phyloP scores from a whole-genome alignment of 83 land plant species.

The Thuja plicata region DNA sequence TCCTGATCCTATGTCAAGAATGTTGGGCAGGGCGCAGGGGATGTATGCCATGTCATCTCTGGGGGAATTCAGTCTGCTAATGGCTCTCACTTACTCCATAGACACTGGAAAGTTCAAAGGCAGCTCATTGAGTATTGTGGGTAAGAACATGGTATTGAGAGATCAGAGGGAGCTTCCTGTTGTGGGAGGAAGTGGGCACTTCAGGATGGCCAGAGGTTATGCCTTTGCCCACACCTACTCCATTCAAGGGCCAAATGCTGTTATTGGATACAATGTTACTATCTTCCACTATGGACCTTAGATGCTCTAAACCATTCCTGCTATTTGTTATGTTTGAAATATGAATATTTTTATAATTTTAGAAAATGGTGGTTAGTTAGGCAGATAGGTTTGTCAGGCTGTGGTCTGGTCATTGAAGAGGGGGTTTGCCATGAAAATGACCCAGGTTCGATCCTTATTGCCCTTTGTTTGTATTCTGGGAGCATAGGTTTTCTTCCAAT shows the following conservation, averaged over 20 bases:
- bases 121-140: conserved; percentile 22
- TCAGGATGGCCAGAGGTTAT: conserved; percentile 26
- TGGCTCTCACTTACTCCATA: conserved; percentile 16
- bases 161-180: conserved; percentile 17
- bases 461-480: too few relatives aligned
- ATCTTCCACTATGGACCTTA: conserved; percentile 7
- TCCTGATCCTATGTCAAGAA: conserved; percentile 16
- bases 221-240: conserved; percentile 5
- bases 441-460: neutral
- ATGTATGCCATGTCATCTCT: conserved; percentile 17
- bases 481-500: too few relatives aligned
- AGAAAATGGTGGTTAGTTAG: neutral
- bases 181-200: conserved; percentile 29
- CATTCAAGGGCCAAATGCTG: conserved; percentile 4
- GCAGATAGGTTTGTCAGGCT: neutral
- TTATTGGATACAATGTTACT: conserved; percentile 7
- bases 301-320: neutral
- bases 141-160: conserved; percentile 18
- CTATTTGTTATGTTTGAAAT: neutral
- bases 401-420: neutral
- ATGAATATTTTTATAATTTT: neutral
- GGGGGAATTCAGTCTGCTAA: conserved; percentile 18
- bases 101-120: conserved; percentile 27
- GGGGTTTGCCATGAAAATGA: too few relatives aligned
- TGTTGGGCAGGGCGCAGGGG: conserved; percentile 37